Percentiles rank a stretch among this genome's conserved stretches.
phyloP scores from a whole-genome alignment of 2,329 filamentous ascomycete species.

The Colletotrichum siamense region DNA sequence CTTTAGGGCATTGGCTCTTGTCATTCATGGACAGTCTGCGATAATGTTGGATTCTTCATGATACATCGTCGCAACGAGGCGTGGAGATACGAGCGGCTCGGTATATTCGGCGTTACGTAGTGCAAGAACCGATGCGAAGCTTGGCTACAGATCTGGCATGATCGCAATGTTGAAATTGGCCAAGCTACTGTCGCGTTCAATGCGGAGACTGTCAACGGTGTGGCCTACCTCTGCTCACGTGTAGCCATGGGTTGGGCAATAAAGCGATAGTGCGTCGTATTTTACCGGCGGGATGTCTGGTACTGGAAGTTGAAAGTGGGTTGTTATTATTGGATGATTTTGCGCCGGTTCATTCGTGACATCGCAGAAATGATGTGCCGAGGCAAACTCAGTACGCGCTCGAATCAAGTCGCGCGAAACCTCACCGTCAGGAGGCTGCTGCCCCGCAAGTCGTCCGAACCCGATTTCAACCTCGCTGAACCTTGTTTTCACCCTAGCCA shows the following conservation, averaged over 20 bases:
- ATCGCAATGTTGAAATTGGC: neutral
- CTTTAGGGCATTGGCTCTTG: neutral
- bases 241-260: neutral
- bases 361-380: slow-evolving; percentile 13
- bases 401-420: neutral
- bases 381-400: neutral
- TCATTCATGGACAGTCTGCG: neutral
- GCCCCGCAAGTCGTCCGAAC: neutral
- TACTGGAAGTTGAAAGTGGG: neutral
- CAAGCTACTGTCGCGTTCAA: neutral
- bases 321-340: neutral
- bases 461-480: neutral
- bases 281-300: neutral
- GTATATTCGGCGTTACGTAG: neutral
- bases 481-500: neutral
- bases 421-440: neutral
- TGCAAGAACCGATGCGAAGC: neutral
- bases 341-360: neutral
- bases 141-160: neutral
- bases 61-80: neutral
- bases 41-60: neutral
- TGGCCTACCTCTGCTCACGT: neutral
- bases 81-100: neutral
- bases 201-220: neutral
- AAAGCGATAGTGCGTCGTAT: neutral